phyloP scores from a whole-genome alignment of 176 grass and related monocot genomes.

The Paspalum notatum region DNA sequence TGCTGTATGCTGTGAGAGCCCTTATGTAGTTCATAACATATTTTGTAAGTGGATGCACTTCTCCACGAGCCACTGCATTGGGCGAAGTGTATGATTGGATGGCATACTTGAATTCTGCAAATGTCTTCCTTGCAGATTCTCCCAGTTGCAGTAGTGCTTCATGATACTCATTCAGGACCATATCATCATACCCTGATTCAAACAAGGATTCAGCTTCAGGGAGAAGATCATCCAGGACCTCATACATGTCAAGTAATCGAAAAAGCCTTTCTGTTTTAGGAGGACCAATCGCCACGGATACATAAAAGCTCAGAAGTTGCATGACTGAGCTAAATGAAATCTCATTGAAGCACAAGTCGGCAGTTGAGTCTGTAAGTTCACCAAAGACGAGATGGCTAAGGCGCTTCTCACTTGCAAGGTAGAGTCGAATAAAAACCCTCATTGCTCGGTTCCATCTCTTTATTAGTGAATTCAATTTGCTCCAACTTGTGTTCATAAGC shows the following conservation, averaged over 20 bases:
- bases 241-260: conserved; percentile 84
- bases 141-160: conserved; percentile 72
- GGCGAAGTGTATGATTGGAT: conserved; percentile 71
- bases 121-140: conserved; percentile 61
- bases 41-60: conserved; percentile 77
- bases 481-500: conserved; percentile 68
- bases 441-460: conserved; percentile 77
- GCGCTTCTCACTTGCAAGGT: conserved; percentile 80
- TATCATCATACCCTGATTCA: conserved; percentile 48
- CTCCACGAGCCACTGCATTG: conserved; percentile 57
- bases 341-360: conserved; percentile 78
- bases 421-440: conserved; percentile 65
- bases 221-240: conserved; percentile 60
- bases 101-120: conserved; percentile 68
- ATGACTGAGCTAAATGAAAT: conserved; percentile 73
- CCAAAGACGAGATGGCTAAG: conserved; percentile 76
- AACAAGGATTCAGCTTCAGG: conserved; percentile 68
- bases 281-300: conserved; percentile 63
- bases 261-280: conserved; percentile 81
- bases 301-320: conserved; percentile 71
- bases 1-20: conserved; percentile 68
- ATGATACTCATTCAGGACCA: conserved; percentile 73
- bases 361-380: conserved; percentile 58
- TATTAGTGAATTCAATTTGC: conserved; percentile 57
- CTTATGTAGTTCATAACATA: conserved; percentile 99